Percentiles rank a stretch among this genome's conserved stretches.
phyloP scores from a whole-genome alignment of 192 early-diverging fungal species.

The Endogone sp. region DNA sequence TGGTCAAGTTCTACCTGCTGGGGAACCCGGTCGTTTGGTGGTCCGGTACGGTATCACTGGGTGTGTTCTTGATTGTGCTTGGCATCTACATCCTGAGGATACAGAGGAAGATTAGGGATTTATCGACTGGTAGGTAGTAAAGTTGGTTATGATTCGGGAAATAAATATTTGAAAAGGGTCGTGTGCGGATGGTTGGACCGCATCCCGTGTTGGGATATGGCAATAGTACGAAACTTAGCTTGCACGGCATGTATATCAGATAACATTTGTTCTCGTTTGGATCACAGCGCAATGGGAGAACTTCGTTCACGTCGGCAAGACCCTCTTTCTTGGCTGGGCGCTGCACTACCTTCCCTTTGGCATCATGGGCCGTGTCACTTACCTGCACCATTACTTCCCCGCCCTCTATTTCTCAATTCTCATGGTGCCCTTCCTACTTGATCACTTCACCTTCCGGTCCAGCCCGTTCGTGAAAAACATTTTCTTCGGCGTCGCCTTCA shows the following conservation, averaged over 20 bases:
- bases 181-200: constrained; percentile 13
- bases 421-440: constrained; percentile 66
- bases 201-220: no score
- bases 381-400: constrained; percentile 97
- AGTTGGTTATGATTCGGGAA: no score
- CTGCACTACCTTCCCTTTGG: constrained; percentile 94
- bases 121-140: constrained; percentile 18
- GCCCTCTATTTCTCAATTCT: constrained; percentile 92
- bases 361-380: constrained; percentile 95
- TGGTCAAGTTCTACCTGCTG: constrained; percentile 88
- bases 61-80: constrained; percentile 40
- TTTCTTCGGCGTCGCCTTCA: constrained; percentile 41
- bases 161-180: no score
- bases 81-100: constrained; percentile 55
- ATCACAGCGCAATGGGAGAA: constrained; percentile 56
- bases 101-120: constrained; percentile 61
- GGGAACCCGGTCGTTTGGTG: constrained; percentile 95
- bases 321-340: constrained; percentile 84
- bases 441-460: constrained; percentile 50
- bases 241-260: constrained; percentile 3
- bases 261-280: constrained; percentile 3
- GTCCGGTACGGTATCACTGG: constrained; percentile 52
- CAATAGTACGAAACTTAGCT: no score
- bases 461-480: constrained; percentile 15
- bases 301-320: constrained; percentile 67